phyloP scores from a whole-genome alignment of 2,329 filamentous ascomycete species.

The Microcera coccophila region DNA sequence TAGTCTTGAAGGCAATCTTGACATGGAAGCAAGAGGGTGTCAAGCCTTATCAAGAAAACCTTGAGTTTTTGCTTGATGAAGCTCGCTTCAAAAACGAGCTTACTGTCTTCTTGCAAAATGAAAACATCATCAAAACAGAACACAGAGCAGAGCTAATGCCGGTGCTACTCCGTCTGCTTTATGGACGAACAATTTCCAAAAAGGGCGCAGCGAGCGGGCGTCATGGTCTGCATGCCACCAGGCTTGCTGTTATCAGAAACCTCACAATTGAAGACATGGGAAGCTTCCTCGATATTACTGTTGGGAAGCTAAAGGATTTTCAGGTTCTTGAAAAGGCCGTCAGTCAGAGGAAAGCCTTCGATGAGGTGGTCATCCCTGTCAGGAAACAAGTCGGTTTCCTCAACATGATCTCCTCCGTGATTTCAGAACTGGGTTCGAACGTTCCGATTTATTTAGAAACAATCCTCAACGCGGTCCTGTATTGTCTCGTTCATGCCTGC shows the following conservation, averaged over 20 bases:
- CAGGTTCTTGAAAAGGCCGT: slow-evolving; percentile 50
- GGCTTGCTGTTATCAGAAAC: slow-evolving; percentile 76
- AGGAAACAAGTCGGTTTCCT: slow-evolving; percentile 87
- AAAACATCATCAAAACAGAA: slow-evolving; percentile 66
- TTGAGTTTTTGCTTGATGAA: slow-evolving; percentile 85
- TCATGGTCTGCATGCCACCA: slow-evolving; percentile 74
- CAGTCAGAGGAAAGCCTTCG: slow-evolving; percentile 51
- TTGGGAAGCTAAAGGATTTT: slow-evolving; percentile 64
- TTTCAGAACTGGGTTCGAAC: slow-evolving; percentile 75
- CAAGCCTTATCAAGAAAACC: slow-evolving; percentile 74
- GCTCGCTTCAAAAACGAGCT: slow-evolving; percentile 89
- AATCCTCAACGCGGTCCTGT: slow-evolving; percentile 73
- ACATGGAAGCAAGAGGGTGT: slow-evolving; percentile 83
- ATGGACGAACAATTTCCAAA: slow-evolving; percentile 82
- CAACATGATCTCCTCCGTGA: slow-evolving; percentile 84
- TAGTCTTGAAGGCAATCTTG: slow-evolving; percentile 77
- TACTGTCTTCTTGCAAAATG: slow-evolving; percentile 78
- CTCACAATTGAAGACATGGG: slow-evolving; percentile 70
- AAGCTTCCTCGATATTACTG: slow-evolving; percentile 78
- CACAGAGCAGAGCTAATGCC: slow-evolving; percentile 77
- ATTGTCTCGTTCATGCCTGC: slow-evolving; percentile 71
- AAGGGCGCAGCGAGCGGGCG: slow-evolving; percentile 72
- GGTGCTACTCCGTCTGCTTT: slow-evolving; percentile 79
- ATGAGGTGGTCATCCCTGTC: slow-evolving; percentile 56
- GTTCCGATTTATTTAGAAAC: slow-evolving; percentile 64